phyloP scores from a whole-genome alignment of 2,329 filamentous ascomycete genomes.

The Colletotrichum filicis region DNA sequence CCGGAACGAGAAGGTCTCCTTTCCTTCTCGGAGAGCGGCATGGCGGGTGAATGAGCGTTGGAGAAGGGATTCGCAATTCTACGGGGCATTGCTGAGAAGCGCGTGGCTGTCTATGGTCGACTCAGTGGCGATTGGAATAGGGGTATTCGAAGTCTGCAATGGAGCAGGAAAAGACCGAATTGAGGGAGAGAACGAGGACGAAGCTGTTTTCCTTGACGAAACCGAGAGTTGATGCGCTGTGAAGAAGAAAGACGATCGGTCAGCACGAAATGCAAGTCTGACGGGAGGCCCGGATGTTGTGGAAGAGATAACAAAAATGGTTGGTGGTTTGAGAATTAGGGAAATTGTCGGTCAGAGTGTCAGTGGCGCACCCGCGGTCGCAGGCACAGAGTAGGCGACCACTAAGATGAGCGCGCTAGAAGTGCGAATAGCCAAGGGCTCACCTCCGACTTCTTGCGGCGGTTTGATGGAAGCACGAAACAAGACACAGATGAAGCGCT shows the following conservation, averaged over 20 bases:
- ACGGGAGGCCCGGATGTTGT: conserved; percentile 17
- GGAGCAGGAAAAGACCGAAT: conserved; percentile 5
- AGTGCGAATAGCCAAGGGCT: conserved; percentile 6
- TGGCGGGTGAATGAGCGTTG: conserved; percentile 58
- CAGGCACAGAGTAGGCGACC: conserved; percentile 19
- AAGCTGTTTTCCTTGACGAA: conserved; percentile 16
- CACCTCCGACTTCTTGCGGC: conserved; percentile 3
- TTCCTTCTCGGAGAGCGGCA: conserved; percentile 62
- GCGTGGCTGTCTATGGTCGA: conserved; percentile 24
- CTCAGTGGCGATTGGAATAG: conserved; percentile 6
- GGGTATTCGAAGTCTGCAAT: conserved; percentile 6
- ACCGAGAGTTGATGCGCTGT: conserved; percentile 5
- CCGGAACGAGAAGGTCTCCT: conserved; percentile 65
- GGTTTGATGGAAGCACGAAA: conserved; percentile 24
- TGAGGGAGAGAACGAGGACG: not conserved
- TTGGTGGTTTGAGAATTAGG: conserved; percentile 22
- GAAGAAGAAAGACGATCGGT: conserved; percentile 11
- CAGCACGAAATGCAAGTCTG: conserved; percentile 21
- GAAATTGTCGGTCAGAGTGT: conserved; percentile 34
- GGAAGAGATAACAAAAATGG: conserved; percentile 26
- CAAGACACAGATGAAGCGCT: conserved; percentile 19
- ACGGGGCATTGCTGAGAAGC: conserved; percentile 63
- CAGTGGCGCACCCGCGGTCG: conserved; percentile 31
- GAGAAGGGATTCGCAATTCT: conserved; percentile 68
- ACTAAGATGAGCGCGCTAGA: conserved; percentile 24